Evolutionary conservation across 1,284 basidiomycete genomes (phyloP), one percentile per base, ranked within the genome.

Genomic region (Inonotus hispidus): DNA sequence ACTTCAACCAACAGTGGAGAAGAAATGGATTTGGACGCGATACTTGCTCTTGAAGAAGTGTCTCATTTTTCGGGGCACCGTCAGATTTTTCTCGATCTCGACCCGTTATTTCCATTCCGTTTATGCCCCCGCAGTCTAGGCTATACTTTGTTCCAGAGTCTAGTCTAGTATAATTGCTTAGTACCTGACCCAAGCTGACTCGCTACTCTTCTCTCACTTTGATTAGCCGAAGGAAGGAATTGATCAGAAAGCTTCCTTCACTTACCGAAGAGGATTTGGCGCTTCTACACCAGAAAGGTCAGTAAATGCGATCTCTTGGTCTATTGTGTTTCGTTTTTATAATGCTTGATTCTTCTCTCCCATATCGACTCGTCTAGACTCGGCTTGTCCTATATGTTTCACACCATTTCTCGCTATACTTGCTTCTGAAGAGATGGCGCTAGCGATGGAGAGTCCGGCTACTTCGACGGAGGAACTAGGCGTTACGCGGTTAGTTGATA

Each of bases 401-500:
- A 85, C 79, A 43, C 73, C 86, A 0, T 83, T 86, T 66, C 74
- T 79, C 23, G 80, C 85, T 6, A 73, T 87, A 23, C 70, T 91
- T n/a, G 79, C 85, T 1, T 87, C 90, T 65, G 87, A 89, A 69
- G 87, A 91, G 71, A 79, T 79, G 53, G 85, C 87, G 0, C 68
- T 75, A 27, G 88, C 79, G 2, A 85, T 90, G 83, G 87, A 90
- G 67, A 87, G 87, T 0, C 87, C 88, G 5, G 86, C 88, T 5
- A 80, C 85, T 63, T 79, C 85, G 13, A 63, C 77, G n/a, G 85
- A 88, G 61, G 79, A 84, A 47, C 71, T 88, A 1, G 89, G 88
- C 1, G 82, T 91, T 19, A 88, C 86, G 27, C 78, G 76, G 63
- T 72, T 91, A 7, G 70, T 74, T 53, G 70, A 81, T 66, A 71